phyloP scores from a whole-genome alignment of 345 rosid species.

The Turritis glabra region DNA sequence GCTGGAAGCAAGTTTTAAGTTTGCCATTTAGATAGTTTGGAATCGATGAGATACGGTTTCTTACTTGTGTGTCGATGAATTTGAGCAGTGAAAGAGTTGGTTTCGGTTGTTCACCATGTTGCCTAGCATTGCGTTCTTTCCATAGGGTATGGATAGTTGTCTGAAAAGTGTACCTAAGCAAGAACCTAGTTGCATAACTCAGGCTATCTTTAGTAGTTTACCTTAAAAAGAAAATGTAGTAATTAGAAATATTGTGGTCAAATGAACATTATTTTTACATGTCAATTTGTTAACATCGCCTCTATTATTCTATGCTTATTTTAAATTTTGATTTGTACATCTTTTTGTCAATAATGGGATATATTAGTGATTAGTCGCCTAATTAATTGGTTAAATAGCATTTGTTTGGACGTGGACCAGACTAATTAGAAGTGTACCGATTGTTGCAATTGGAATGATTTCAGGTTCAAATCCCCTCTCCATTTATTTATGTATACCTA shows the following conservation, averaged over 20 bases:
- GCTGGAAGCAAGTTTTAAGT: no score
- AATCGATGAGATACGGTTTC: no score
- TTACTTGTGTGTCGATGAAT: no score
- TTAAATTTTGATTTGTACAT: not conserved
- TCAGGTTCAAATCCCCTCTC: slow-evolving; percentile 7
- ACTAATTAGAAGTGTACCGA: not conserved
- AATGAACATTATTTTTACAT: not conserved
- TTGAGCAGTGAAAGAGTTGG: no score
- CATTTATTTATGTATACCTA: not conserved
- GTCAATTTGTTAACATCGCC: not conserved
- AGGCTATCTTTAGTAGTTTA: not conserved
- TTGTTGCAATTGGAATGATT: not conserved
- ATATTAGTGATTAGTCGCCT: not conserved
- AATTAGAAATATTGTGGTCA: no score
- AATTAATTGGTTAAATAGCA: slow-evolving; percentile 19
- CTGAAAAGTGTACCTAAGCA: no score
- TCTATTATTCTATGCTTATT: not conserved
- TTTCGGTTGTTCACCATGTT: no score
- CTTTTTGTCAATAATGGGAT: not conserved
- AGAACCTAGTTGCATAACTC: no score
- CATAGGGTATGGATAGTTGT: no score
- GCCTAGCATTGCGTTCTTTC: no score
- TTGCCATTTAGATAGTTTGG: no score
- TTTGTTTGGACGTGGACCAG: slow-evolving; percentile 3
- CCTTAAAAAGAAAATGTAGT: not conserved